Base-by-base conservation (phyloP, 2,329 filamentous ascomycete genomes). In the Nothomitra cinnamomea region DNA sequence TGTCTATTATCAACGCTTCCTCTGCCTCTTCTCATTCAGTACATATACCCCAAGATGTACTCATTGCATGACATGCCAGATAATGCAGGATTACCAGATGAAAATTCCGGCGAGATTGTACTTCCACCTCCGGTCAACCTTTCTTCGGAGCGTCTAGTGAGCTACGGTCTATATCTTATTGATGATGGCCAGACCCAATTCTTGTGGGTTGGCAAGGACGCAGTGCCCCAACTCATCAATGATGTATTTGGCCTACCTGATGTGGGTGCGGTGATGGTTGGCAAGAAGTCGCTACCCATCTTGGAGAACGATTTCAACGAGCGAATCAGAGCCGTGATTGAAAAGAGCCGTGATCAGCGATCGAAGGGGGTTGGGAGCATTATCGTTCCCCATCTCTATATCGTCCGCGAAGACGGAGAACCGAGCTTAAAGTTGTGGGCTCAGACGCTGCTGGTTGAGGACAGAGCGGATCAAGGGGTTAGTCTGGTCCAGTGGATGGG, bases 101-200 rank as follows among this genome's bases (percentile, higher is more conserved):
- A 83, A 32, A 79, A 85, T 64, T 95, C 87, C 1, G 89, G 87
- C 61, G 86, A 94, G 62, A 95, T 94, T 58, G 76, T 87, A 51
- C 80, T 98, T 53, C 92, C 92, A 22, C 87, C 86, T 3, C 75
- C 86, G 0, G 61, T 87, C 62, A 95, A 95, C 66, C 76, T 96
- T 55, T 88, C 87, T 2, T 95, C 89, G 1, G 87, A 90, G 66
- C 80, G 85, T 48, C 78, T 98, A 51, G 86, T 87, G 2, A 79
- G 88, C 0, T 95, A 94, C 64, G 92, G 92, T 25, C 72, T 98
- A 17, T 98, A 98, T 68, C 77, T 98, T 55, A 92, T 98, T 61
- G 92, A 98, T 62, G 92, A 98, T 63, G 89, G 89, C 2, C 90
- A 95, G 68, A 95, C 87, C 4, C 92, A 98, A 66, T 98, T 98